Base-by-base conservation (phyloP, 305 asterid genomes). In the Lippia alba region DNA sequence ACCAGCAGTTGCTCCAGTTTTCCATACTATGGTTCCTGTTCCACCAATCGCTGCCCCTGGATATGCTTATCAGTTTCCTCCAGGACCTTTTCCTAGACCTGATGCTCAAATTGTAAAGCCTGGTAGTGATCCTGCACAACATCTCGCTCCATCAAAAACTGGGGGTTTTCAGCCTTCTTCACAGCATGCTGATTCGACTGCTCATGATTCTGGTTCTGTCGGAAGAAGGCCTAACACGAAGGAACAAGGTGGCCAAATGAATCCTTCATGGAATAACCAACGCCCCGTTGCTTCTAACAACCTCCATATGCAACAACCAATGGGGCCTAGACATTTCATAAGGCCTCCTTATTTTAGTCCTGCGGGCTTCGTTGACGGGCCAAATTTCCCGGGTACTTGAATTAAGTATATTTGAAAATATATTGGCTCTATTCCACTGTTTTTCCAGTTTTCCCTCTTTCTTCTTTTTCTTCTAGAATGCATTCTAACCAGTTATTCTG, bases 241-340 rank as follows among this genome's bases (percentile, higher is more conserved):
- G 56, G 97, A 84, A 33, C 85, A 71, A 49, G 82, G 75, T 60
- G 72, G 69, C 65, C 92, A 74, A 66, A 53, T 65, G 59, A 83
- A 66, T 73, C 59, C 84, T 64, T 63, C 80, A 33, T 77, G 75
- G 81, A 76, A 79, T 73, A 83, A 66, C 78, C 96, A 79, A 67
- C 85, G 77, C 15, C 84, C 92, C 64, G 69, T 66, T 74, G 80
- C 77, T 62, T 66, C 88, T 66, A 83, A 82, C 71, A 85, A 79
- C 56, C 56, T 84, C 66, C 83, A 79, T 71, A 18, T 80, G 55
- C 97, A 81, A 60, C 93, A 79, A 77, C 70, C 67, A 69, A 74
- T 80, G 85, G 94, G 89, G 32, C 89, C 85, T 50, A 84, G 89
- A 70, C 89, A 87, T 79, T 88, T 81, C 57, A n/a, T 67, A 32